Percentiles rank a stretch among this genome's conserved stretches.
phyloP scores from a whole-genome alignment of 371 early-diverging fungal genomes.

The Encephalitozoon hellem region DNA sequence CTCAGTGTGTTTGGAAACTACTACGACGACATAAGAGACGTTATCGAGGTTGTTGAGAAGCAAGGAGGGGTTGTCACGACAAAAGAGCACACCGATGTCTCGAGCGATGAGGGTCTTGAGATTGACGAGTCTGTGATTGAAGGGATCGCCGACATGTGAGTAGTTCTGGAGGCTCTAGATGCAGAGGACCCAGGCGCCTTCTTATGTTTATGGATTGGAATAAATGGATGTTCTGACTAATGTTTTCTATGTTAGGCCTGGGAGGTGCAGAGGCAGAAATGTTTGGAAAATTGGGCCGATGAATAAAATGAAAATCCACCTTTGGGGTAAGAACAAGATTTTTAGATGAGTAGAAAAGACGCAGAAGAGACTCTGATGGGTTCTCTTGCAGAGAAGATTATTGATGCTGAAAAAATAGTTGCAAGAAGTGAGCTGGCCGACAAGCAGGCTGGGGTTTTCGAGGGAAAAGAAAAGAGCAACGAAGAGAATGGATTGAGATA shows the following conservation, averaged over 20 bases:
- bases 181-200: neutral
- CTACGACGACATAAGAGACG: slow-evolving; percentile 30
- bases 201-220: neutral
- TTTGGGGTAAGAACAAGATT: neutral
- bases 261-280: neutral
- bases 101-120: neutral
- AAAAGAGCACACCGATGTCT: neutral
- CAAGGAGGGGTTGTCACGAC: slow-evolving; percentile 24
- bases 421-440: neutral
- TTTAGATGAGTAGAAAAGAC: slow-evolving; percentile 10
- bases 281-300: neutral
- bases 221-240: neutral
- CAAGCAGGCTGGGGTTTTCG: neutral
- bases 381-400: slow-evolving; percentile 23
- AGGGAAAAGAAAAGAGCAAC: neutral
- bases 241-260: neutral
- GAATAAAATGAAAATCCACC: slow-evolving; percentile 3
- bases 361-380: slow-evolving; percentile 18
- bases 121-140: slow-evolving; percentile 4
- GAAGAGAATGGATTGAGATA: slow-evolving; percentile 14
- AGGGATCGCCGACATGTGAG: neutral
- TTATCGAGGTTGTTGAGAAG: neutral
- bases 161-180: neutral
- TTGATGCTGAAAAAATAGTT: slow-evolving; percentile 27
- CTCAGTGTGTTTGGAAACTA: slow-evolving; percentile 58